Base-by-base conservation (phyloP, 1,284 basidiomycete genomes). In the Bothia castanella region DNA sequence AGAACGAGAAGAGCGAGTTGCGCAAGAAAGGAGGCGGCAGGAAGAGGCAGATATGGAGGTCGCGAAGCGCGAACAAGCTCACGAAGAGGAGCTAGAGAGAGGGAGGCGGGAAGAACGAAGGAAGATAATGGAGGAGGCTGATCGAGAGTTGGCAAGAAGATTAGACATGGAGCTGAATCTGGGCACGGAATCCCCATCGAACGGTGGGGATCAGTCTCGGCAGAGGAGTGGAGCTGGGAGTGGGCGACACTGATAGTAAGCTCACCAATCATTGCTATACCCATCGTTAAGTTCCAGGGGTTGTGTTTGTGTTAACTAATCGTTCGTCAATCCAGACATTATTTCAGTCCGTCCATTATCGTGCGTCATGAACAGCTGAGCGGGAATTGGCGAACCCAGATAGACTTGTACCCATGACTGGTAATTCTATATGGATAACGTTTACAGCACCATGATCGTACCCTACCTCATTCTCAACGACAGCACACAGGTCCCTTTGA, bases 61-160 rank as follows among this genome's bases (percentile, higher is more conserved):
- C 10, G 64, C 64, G 17, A 68, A 47, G 37, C 62, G 67, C 23
- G 64, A 67, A 51, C 73, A 75, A 54, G 59, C 59, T 36, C 66
- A 67, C 51, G 73, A 76, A 55, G 72, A 71, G 51, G 69, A 68
- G 51, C 51, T 66, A 23, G 65, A 64, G 57, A 62, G 60, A 47
- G 61, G 56, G 42, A 70, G 74, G 57, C 64, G 65, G 55, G 74
- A 70, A 53, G 62, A 52, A 47, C 51, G 55, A 25, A 56, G 49
- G 44, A 59, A 34, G 37, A 49, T 7, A n/a, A 44, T 62, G 11
- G 64, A 69, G 30, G 56, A 68, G 5, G 23, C 52, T 25, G 64
- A 67, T 34, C 56, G 56, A 29, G 68, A 68, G 35, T 23, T 68
- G 46, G 66, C 66, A 3, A 60, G 58, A 50, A 66, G 21, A 38